Conservation (phyloP, 352 stramenopile species). For the Phytopythium oedochilum region DNA sequence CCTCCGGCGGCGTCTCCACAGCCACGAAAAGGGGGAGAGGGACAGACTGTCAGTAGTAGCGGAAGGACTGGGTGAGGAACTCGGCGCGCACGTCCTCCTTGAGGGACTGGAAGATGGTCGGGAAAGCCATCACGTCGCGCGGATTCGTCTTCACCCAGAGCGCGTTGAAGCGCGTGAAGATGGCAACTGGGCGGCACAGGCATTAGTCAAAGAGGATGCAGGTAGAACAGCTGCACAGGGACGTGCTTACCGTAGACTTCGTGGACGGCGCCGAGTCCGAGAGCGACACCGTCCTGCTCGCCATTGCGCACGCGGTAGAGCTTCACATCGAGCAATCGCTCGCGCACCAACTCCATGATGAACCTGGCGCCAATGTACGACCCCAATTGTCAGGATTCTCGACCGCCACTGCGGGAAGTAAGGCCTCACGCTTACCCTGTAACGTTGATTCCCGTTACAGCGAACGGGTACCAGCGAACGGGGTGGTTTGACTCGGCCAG, state of each 20-base stretch:
- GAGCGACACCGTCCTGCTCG: slow-evolving; percentile 24
- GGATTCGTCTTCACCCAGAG: slow-evolving; percentile 80
- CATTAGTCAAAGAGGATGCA: too few species aligned
- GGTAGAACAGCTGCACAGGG: background rate
- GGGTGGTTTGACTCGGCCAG: slow-evolving; percentile 81
- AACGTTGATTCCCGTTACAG: slow-evolving; percentile 85
- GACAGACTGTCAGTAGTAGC: slow-evolving; percentile 34
- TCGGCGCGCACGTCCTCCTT: slow-evolving; percentile 64
- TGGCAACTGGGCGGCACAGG: slow-evolving; percentile 26
- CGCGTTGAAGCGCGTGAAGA: slow-evolving; percentile 84
- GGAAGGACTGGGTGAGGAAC: slow-evolving; percentile 52
- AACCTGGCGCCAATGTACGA: slow-evolving; percentile 29
- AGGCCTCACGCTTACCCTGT: slow-evolving; percentile 45
- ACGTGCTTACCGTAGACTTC: slow-evolving; percentile 66
- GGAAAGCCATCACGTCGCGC: slow-evolving; percentile 83
- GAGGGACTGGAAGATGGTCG: slow-evolving; percentile 74
- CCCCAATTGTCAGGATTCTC: background rate
- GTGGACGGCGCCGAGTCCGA: slow-evolving; percentile 48
- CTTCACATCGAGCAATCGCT: slow-evolving; percentile 72
- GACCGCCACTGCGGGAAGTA: too few species aligned
- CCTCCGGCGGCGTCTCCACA: too few species aligned
- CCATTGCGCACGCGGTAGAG: slow-evolving; percentile 40
- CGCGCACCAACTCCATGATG: slow-evolving; percentile 64
- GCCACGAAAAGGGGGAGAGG: too few species aligned
- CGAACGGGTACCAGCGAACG: slow-evolving; percentile 83